Conservation (phyloP, 306 rosid genomes). For the Crotalaria pallida region DNA sequence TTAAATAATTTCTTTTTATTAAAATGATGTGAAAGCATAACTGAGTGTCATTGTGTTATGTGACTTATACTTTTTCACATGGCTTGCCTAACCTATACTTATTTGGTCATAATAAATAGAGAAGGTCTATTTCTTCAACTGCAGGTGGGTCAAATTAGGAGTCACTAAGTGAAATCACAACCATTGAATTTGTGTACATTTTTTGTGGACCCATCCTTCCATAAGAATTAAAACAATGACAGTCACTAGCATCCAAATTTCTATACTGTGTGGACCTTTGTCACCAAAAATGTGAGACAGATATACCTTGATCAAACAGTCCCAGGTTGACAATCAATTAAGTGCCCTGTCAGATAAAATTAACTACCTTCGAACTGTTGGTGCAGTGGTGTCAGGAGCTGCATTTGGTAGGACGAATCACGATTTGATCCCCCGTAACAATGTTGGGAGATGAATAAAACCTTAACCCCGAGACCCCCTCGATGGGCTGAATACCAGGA, state of each 20-base stretch:
- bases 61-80: slow-evolving; percentile 52
- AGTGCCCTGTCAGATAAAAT: not conserved
- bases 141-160: slow-evolving; percentile 72
- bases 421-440: no score
- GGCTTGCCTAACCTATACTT: slow-evolving; percentile 45
- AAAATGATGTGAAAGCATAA: slow-evolving; percentile 48
- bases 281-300: slow-evolving; percentile 33
- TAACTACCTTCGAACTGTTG: no score
- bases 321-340: slow-evolving; percentile 34
- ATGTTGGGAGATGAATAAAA: no score
- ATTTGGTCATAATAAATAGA: slow-evolving; percentile 44
- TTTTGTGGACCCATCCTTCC: slow-evolving; percentile 40
- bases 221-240: slow-evolving; percentile 32
- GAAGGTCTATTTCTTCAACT: slow-evolving; percentile 78
- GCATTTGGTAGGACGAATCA: no score
- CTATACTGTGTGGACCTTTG: slow-evolving; percentile 42
- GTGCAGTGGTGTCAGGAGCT: no score
- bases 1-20: slow-evolving; percentile 24
- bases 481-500: no score
- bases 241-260: slow-evolving; percentile 44
- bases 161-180: slow-evolving; percentile 36
- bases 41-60: slow-evolving; percentile 39
- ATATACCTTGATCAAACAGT: slow-evolving; percentile 31
- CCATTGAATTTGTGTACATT: slow-evolving; percentile 39
- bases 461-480: no score